phyloP scores from a whole-genome alignment of 306 rosid species.

The Dryas alaskensis region DNA sequence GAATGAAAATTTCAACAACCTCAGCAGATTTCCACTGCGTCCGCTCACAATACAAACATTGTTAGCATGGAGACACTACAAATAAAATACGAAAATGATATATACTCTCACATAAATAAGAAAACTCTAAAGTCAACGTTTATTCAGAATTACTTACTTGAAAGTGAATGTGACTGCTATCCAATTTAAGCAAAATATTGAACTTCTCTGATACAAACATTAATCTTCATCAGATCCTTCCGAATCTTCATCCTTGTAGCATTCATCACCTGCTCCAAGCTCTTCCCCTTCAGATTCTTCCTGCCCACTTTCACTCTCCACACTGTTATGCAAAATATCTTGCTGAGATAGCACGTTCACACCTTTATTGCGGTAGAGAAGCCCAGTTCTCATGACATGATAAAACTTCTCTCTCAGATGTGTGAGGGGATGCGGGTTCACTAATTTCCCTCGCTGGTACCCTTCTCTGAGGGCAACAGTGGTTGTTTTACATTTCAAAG shows the following conservation, averaged over 20 bases:
- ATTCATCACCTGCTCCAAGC: conserved; percentile 24
- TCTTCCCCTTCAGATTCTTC: conserved; percentile 47
- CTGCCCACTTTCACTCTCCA: conserved; percentile 29
- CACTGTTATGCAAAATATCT: conserved; percentile 25
- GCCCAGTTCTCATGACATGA: conserved; percentile 85
- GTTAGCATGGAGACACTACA: neutral
- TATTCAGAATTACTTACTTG: conserved; percentile 28
- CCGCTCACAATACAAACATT: neutral
- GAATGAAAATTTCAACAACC: neutral
- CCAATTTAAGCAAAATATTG: conserved; percentile 11
- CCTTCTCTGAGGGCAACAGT: conserved; percentile 78
- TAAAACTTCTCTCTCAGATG: conserved; percentile 64
- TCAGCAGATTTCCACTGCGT: neutral
- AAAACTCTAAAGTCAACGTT: neutral
- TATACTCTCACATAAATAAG: neutral
- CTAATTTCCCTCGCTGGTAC: conserved; percentile 66
- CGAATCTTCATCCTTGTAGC: conserved; percentile 20
- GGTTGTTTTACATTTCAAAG: conserved; percentile 82
- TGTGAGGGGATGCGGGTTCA: conserved; percentile 72
- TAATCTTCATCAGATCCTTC: conserved; percentile 40
- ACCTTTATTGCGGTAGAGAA: conserved; percentile 66
- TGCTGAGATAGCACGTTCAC: conserved; percentile 35
- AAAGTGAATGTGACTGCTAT: neutral
- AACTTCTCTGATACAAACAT: conserved; percentile 12
- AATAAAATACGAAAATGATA: conserved; percentile 2